Evolutionary conservation across 2,329 filamentous ascomycete genomes (phyloP).

Genomic region (Chrysoporthe puriensis): DNA sequence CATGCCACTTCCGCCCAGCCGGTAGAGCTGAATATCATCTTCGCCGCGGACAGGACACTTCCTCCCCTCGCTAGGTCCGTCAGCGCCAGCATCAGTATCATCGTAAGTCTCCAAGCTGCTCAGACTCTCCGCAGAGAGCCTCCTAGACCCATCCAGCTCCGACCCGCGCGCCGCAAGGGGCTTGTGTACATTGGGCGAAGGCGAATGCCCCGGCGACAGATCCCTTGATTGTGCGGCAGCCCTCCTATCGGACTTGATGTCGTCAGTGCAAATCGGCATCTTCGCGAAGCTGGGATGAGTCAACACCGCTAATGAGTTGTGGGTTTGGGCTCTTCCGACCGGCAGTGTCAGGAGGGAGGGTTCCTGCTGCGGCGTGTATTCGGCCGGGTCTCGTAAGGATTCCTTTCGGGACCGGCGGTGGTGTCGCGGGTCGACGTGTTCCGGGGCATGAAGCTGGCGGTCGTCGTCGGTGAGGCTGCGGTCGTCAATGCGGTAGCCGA

Average conservation of each 20-base stretch:
- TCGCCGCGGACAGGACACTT: background rate
- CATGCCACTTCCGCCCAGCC: conserved; percentile 36
- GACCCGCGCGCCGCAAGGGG: too few species aligned
- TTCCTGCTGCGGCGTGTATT: background rate
- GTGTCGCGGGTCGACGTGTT: background rate
- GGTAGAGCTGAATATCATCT: conserved; percentile 1
- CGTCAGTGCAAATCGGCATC: conserved; percentile 9
- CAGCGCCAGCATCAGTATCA: background rate
- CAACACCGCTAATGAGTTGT: background rate
- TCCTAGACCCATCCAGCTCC: conserved; percentile 11
- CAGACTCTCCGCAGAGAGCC: background rate
- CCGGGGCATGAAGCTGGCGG: background rate
- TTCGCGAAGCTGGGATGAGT: background rate
- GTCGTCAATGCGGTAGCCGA: background rate
- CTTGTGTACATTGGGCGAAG: background rate
- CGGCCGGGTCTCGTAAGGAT: background rate
- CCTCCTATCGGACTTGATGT: conserved; percentile 10
- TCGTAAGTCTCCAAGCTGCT: conserved; percentile 15
- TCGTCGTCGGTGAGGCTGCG: background rate
- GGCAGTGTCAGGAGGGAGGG: background rate
- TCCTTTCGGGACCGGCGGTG: conserved; percentile 7
- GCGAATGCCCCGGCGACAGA: background rate
- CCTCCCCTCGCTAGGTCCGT: background rate
- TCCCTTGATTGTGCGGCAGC: conserved; percentile 7
- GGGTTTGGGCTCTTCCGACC: background rate